Percentiles rank a stretch among this genome's conserved stretches.
phyloP scores from a whole-genome alignment of 1,284 basidiomycete species.

The Sutorius eximius region DNA sequence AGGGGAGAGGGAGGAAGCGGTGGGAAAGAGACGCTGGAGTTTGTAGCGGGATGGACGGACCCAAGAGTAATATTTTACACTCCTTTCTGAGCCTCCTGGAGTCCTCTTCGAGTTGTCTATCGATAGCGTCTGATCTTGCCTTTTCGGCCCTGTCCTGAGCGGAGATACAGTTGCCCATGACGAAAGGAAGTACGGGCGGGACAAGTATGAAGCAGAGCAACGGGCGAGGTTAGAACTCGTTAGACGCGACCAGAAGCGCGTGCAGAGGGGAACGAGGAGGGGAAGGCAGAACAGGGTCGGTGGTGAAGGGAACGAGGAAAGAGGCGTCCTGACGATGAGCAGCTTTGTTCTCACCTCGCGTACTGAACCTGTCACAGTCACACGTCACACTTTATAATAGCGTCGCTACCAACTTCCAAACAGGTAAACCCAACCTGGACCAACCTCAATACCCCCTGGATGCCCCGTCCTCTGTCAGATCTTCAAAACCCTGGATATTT shows the following conservation, averaged over 20 bases:
- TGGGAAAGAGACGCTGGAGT: conserved; percentile 13
- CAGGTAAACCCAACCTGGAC: not conserved
- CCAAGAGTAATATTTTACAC: conserved; percentile 92
- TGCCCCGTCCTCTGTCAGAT: not conserved
- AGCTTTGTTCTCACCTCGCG: conserved; percentile 28
- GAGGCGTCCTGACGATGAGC: conserved; percentile 19
- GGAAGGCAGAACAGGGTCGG: not conserved
- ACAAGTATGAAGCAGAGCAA: not conserved
- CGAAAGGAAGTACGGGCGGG: not conserved
- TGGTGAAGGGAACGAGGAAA: conserved; percentile 19
- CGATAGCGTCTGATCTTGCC: conserved; percentile 70
- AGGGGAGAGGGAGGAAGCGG: not conserved
- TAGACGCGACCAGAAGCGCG: not conserved
- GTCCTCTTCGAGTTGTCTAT: conserved; percentile 73
- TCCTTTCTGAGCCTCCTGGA: conserved; percentile 79
- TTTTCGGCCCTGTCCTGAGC: conserved; percentile 58
- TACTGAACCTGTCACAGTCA: conserved; percentile 25
- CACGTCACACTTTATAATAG: conserved; percentile 9
- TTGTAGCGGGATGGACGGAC: conserved; percentile 46
- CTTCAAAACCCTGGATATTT: not conserved
- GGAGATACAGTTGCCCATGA: conserved; percentile 70
- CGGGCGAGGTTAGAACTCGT: not conserved
- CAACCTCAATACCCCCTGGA: too few relatives aligned
- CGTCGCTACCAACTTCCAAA: not conserved
- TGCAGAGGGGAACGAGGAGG: too few relatives aligned